Evolutionary conservation across 805 yeast genomes (phyloP), one percentile per base, ranked within the genome.

Genomic region (Saccharomycopsis sp.): DNA sequence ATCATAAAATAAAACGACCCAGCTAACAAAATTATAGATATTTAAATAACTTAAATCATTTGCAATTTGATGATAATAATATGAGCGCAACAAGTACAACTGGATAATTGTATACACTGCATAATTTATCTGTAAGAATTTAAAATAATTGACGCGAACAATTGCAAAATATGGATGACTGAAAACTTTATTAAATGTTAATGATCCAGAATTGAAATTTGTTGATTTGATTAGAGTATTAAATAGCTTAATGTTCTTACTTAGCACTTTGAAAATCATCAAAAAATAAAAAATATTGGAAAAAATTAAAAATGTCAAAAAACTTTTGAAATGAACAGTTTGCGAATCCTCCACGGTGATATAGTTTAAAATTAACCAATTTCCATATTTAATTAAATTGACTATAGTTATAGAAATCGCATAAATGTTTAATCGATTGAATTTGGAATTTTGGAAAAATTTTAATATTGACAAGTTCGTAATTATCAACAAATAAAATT

Each of bases 11-110:
- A 49, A 23, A 28, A 43, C 41, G 22, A 46, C 20, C 52, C 52
- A 49, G 22, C 41, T 26, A 16, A 45, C 24, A 34, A 37, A 24
- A 26, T 49, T 49, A 31, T 37, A 49, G 13, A 35, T 20, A 41
- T 45, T 45, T 20, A 49, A 34, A 20, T 41, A 49, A 21, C 40
- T 24, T 45, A 49, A 40, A 37, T 49, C 52, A 27, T 49, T 45
- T 29, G 52, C 46, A 17, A 49, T 34, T 34, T 49, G 52, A 38
- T 49, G 52, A 35, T 45, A 39, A 27, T 49, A 49, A 32, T 27
- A 45, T 16, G 40, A 43, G 20, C 47, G 27, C 28, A 45, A 27
- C 35, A 49, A 37, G 33, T 34, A 43, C 16, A 42, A 16, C 26
- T 38, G 41, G 20, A 43, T 21, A 4, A 32, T 22, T 7, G 44